phyloP scores from a whole-genome alignment of 2,329 filamentous ascomycete genomes.

The Alternaria rosae region DNA sequence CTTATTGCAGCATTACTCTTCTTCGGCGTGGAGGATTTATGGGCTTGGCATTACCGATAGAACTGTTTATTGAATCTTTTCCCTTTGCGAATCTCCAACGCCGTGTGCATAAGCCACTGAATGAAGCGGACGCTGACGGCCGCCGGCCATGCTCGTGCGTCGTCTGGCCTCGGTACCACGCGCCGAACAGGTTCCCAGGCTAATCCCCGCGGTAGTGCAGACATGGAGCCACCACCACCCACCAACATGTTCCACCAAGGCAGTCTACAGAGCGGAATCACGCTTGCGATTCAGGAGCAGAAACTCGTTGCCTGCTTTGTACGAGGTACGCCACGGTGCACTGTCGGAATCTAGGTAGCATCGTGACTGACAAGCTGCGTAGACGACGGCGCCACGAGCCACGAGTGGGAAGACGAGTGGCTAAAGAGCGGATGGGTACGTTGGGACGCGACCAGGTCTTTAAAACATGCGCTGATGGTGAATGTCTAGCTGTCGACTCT shows the following conservation, averaged over 20 bases:
- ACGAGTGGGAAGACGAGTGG: slow-evolving; percentile 75
- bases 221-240: slow-evolving; percentile 14
- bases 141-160: neutral
- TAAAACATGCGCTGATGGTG: neutral
- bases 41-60: slow-evolving; percentile 41
- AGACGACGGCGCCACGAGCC: slow-evolving; percentile 76
- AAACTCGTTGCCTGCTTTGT: slow-evolving; percentile 89
- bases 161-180: slow-evolving; percentile 16
- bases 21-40: slow-evolving; percentile 39
- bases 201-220: slow-evolving; percentile 21
- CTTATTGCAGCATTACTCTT: slow-evolving; percentile 34
- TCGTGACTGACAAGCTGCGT: slow-evolving; percentile 14
- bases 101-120: neutral
- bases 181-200: slow-evolving; percentile 14
- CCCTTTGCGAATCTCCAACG: neutral
- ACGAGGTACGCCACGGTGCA: slow-evolving; percentile 62
- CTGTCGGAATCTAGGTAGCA: slow-evolving; percentile 19
- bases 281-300: slow-evolving; percentile 73
- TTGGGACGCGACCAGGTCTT: neutral
- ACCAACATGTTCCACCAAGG: slow-evolving; percentile 80
- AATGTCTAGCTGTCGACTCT: slow-evolving; percentile 52
- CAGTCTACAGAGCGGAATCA: slow-evolving; percentile 81
- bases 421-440: slow-evolving; percentile 54
- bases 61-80: slow-evolving; percentile 33
- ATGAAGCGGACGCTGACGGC: neutral